phyloP scores from a whole-genome alignment of 2,329 filamentous ascomycete species.

The Penicillium freii region DNA sequence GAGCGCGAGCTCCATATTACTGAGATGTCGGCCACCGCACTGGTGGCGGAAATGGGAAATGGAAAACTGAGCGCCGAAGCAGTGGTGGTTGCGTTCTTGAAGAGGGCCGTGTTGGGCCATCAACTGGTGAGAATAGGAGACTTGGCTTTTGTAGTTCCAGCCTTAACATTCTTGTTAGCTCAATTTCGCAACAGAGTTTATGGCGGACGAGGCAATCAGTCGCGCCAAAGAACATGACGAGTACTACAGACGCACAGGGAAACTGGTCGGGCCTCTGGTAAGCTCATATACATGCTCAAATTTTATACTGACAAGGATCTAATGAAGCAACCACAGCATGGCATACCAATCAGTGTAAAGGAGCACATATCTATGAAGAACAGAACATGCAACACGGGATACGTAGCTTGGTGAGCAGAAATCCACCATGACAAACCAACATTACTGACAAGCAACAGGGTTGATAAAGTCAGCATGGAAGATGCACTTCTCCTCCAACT shows the following conservation, averaged over 20 bases:
- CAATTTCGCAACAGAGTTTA: constrained; percentile 41
- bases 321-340: constrained; percentile 38
- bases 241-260: constrained; percentile 37
- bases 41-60: constrained; percentile 29
- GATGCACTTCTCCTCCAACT: constrained; percentile 36
- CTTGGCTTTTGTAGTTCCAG: neutral
- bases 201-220: constrained; percentile 36
- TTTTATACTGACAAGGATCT: neutral
- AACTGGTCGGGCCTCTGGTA: constrained; percentile 49
- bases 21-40: constrained; percentile 38
- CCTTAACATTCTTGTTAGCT: constrained; percentile 19
- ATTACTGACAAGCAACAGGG: constrained; percentile 24
- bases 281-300: neutral
- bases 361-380: constrained; percentile 62
- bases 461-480: constrained; percentile 35
- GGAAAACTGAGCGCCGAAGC: constrained; percentile 33
- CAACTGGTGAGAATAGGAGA: constrained; percentile 27
- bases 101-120: constrained; percentile 35
- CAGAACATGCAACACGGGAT: constrained; percentile 37
- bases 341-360: constrained; percentile 58
- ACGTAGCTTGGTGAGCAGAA: constrained; percentile 32
- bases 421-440: neutral
- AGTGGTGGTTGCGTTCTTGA: constrained; percentile 35
- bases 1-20: constrained; percentile 54
- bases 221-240: constrained; percentile 35